A percentile compares a stretch with the other conserved stretches of the same genome.
Evolutionary conservation across 148 eudicot genomes (phyloP).

Genomic region (Chenopodium berlandieri): DNA sequence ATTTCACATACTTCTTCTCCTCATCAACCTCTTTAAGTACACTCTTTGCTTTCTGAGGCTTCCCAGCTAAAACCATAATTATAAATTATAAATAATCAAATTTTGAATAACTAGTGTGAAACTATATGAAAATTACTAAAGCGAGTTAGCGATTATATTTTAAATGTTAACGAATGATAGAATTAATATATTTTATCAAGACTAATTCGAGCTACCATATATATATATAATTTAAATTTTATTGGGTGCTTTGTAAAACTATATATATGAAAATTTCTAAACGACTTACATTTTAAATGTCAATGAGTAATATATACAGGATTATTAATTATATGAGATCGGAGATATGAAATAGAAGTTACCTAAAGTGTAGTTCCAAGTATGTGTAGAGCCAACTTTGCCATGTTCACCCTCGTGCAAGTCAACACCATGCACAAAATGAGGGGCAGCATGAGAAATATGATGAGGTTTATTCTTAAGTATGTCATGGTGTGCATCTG

Average conservation of each 20-base stretch:
- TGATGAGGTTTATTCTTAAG: slow-evolving; percentile 18
- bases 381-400: slow-evolving; percentile 6
- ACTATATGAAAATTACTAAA: too few relatives aligned
- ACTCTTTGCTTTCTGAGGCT: background rate
- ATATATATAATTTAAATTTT: too few relatives aligned
- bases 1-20: slow-evolving; percentile 13
- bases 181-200: too few relatives aligned
- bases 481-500: slow-evolving; percentile 16
- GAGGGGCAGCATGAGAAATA: slow-evolving; percentile 16
- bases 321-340: background rate
- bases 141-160: too few relatives aligned
- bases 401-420: slow-evolving; percentile 23
- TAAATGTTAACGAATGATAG: too few relatives aligned
- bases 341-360: background rate
- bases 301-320: too few relatives aligned
- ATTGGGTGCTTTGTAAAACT: too few relatives aligned
- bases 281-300: too few relatives aligned
- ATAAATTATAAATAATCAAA: too few relatives aligned
- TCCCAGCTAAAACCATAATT: slow-evolving; percentile 1
- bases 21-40: slow-evolving; percentile 19
- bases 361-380: slow-evolving; percentile 21
- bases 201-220: too few relatives aligned
- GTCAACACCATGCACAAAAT: slow-evolving; percentile 17
- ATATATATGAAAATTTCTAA: too few relatives aligned
- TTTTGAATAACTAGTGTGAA: too few relatives aligned